Evolutionary conservation across 2,329 filamentous ascomycete species (phyloP).

Genomic region (Sporothrix brasiliensis): DNA sequence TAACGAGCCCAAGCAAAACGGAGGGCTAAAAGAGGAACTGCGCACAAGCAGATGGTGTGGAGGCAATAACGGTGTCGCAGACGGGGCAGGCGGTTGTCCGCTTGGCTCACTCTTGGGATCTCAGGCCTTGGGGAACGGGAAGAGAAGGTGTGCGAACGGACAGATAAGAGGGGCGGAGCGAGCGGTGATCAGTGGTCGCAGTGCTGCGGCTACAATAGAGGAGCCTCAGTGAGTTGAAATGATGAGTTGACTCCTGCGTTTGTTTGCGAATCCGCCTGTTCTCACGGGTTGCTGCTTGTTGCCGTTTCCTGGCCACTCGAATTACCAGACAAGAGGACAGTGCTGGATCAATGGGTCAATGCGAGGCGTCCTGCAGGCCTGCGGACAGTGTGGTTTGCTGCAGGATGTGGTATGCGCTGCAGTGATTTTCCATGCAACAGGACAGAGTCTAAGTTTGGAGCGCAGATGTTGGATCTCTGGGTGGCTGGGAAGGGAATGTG

Average conservation of each 20-base stretch:
- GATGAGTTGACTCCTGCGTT: not conserved
- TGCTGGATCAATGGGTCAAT: slow-evolving; percentile 26
- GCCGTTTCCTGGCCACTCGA: slow-evolving; percentile 17
- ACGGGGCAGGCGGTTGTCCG: slow-evolving; percentile 24
- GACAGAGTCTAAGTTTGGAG: not conserved
- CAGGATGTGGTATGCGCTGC: not conserved
- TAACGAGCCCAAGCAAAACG: slow-evolving; percentile 16
- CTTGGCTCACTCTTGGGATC: slow-evolving; percentile 18
- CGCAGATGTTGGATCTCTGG: not conserved
- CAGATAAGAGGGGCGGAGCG: slow-evolving; percentile 15
- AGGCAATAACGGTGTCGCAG: slow-evolving; percentile 19
- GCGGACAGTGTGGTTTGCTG: not conserved
- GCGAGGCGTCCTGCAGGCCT: slow-evolving; percentile 17
- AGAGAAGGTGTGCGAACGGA: not conserved
- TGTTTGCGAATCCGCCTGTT: not conserved
- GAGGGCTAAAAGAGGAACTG: slow-evolving; percentile 20
- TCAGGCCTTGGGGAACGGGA: slow-evolving; percentile 9
- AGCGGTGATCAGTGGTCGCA: not conserved
- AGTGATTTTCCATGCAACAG: slow-evolving; percentile 20
- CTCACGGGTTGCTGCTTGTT: slow-evolving; percentile 12
- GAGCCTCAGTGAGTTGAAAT: not conserved
- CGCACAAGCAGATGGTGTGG: slow-evolving; percentile 11
- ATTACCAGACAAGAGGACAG: slow-evolving; percentile 14
- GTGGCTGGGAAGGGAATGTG: not conserved
- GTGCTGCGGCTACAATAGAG: not conserved